Conservation (phyloP, 2,329 filamentous ascomycete species). For the Sclerotinia minor region DNA sequence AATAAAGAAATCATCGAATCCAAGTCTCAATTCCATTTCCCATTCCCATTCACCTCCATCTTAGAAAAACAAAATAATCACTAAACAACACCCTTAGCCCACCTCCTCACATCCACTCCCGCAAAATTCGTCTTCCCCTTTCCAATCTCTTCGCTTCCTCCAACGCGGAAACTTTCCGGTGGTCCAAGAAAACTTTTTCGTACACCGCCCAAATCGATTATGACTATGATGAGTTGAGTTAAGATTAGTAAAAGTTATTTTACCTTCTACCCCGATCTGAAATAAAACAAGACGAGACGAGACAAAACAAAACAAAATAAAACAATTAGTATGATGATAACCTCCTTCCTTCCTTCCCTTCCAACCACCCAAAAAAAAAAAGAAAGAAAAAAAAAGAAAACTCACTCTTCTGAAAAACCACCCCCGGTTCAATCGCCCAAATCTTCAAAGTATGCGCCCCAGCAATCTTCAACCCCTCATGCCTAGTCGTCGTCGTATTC, state of each 20-base stretch:
- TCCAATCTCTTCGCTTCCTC: slow-evolving; percentile 29
- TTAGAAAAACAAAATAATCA: background rate
- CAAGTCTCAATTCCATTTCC: no score
- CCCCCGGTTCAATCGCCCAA: slow-evolving; percentile 43
- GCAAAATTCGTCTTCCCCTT: slow-evolving; percentile 33
- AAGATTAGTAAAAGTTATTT: background rate
- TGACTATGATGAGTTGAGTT: slow-evolving; percentile 30
- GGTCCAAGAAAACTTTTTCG: slow-evolving; percentile 46
- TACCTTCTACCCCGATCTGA: no score
- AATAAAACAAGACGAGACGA: no score
- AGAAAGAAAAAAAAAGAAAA: background rate
- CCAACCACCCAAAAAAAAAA: background rate
- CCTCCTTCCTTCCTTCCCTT: no score
- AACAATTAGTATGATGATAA: no score
- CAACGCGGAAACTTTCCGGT: slow-evolving; percentile 42
- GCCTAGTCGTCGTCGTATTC: slow-evolving; percentile 38
- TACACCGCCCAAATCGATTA: slow-evolving; percentile 46
- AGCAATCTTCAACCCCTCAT: slow-evolving; percentile 27
- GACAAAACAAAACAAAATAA: no score
- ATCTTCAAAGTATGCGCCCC: slow-evolving; percentile 42
- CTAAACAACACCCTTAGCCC: slow-evolving; percentile 15
- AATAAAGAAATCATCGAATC: no score
- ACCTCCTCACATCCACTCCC: slow-evolving; percentile 21
- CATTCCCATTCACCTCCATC: background rate
- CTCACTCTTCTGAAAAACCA: slow-evolving; percentile 44